Evolutionary conservation across 2,329 filamentous ascomycete species (phyloP).

Genomic region (Aspergillus flavus): DNA sequence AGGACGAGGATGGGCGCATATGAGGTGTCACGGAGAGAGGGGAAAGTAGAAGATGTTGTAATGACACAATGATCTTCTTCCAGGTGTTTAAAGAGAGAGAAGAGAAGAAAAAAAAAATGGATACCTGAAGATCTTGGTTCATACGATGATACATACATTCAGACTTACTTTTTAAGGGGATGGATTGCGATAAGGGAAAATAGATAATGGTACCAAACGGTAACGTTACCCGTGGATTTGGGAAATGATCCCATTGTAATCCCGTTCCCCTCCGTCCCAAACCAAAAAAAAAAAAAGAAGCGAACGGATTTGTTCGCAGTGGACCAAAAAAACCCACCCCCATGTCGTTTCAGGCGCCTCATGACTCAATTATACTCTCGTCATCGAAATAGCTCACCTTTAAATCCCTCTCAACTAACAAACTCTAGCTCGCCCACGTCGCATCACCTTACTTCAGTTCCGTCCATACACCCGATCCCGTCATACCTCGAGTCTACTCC

Average conservation of each 20-base stretch:
- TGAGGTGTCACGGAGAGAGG: neutral
- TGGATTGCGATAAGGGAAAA: neutral
- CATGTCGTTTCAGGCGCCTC: constrained; percentile 2
- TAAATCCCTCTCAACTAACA: neutral
- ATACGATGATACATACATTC: neutral
- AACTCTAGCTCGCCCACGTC: neutral
- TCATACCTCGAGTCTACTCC: neutral
- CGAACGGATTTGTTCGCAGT: neutral
- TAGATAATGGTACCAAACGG: neutral
- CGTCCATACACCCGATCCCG: neutral
- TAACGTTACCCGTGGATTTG: neutral
- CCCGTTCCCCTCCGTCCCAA: neutral
- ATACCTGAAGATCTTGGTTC: neutral
- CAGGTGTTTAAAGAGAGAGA: neutral
- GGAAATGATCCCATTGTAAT: neutral
- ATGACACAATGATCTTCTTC: neutral
- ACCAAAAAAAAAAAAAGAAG: neutral
- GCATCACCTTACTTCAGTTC: neutral
- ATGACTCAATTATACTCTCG: constrained; percentile 1
- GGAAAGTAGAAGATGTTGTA: neutral
- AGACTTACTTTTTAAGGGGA: neutral
- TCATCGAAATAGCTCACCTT: neutral
- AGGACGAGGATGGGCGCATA: neutral
- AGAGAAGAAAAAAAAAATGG: neutral
- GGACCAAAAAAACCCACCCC: neutral